A percentile compares a stretch with the other conserved stretches of the same genome.
phyloP scores from a whole-genome alignment of 1,284 basidiomycete species.

The Malassezia restricta region DNA sequence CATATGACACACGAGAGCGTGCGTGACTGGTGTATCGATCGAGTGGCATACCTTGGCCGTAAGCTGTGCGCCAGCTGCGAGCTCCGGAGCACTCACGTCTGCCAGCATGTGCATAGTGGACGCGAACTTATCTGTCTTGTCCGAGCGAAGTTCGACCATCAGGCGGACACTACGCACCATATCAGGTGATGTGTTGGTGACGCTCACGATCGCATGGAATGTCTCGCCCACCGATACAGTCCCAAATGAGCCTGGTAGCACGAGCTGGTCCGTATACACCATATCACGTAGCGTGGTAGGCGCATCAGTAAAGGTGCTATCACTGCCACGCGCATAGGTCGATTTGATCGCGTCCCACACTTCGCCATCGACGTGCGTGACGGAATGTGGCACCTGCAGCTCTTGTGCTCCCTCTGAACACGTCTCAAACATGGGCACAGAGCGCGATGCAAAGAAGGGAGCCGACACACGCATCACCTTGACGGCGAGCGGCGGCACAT shows the following conservation, averaged over 20 bases:
- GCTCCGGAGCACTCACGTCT: not conserved
- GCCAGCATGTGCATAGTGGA: not conserved
- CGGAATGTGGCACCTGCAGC: not conserved
- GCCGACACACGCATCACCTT: constrained; percentile 14
- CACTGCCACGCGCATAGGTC: not conserved
- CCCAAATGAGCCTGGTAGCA: constrained; percentile 10
- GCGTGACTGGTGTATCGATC: not conserved
- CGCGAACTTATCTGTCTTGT: not conserved
- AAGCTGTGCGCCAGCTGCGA: constrained; percentile 3
- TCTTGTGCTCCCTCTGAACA: not conserved
- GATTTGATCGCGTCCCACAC: constrained; percentile 1
- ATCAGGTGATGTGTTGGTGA: not conserved
- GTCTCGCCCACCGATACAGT: constrained; percentile 10
- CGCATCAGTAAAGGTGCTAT: not conserved
- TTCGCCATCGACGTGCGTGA: not conserved
- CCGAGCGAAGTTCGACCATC: constrained; percentile 1
- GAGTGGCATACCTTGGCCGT: constrained; percentile 1
- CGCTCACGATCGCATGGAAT: constrained; percentile 8
- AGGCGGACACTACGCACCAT: constrained; percentile 1
- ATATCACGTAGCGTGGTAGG: not conserved
- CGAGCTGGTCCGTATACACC: constrained; percentile 3
- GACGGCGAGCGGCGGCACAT: constrained; percentile 9
- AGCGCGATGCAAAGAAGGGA: constrained; percentile 1
- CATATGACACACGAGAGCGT: constrained; percentile 13
- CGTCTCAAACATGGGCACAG: constrained; percentile 7